Conservation (phyloP, 176 grass and related monocot genomes). For the Lolium perenne region DNA sequence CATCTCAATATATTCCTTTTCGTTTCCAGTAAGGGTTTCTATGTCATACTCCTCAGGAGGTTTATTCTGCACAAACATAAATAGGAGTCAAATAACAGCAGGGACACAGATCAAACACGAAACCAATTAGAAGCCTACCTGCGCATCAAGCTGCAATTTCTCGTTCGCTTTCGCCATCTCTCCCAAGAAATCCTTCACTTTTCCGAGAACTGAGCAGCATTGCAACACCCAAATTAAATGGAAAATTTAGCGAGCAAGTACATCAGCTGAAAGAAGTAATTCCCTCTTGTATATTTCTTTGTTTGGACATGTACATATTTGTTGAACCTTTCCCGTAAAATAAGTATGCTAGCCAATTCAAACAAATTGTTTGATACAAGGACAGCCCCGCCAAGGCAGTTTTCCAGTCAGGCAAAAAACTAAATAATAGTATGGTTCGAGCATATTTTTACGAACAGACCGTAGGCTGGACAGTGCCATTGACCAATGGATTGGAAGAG, state of each 20-base stretch:
- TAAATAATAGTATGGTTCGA: not conserved
- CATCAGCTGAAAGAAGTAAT: not conserved
- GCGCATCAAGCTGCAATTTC: constrained; percentile 63
- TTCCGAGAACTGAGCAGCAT: constrained; percentile 67
- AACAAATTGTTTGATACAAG: not conserved
- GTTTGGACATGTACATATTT: not conserved
- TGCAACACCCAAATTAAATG: constrained; percentile 34
- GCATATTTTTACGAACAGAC: not conserved
- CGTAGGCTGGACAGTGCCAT: not conserved
- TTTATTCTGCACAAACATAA: constrained; percentile 60
- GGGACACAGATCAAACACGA: not conserved
- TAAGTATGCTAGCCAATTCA: not conserved
- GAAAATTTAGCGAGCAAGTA: constrained; percentile 2
- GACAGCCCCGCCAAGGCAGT: not conserved
- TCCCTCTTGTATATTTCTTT: not conserved
- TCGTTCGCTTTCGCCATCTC: constrained; percentile 85
- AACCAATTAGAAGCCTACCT: constrained; percentile 45
- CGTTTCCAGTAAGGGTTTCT: constrained; percentile 76
- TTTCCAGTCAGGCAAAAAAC: not conserved
- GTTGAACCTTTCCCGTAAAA: not conserved
- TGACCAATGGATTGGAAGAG: not conserved
- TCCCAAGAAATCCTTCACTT: constrained; percentile 80
- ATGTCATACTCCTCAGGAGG: constrained; percentile 73
- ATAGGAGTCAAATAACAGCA: not conserved
- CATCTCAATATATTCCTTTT: constrained; percentile 91